Evolutionary conservation across 164 flowering plant species (phyloP), one percentile per base, ranked within the genome.

Genomic region (Euptelea pleiosperma): DNA sequence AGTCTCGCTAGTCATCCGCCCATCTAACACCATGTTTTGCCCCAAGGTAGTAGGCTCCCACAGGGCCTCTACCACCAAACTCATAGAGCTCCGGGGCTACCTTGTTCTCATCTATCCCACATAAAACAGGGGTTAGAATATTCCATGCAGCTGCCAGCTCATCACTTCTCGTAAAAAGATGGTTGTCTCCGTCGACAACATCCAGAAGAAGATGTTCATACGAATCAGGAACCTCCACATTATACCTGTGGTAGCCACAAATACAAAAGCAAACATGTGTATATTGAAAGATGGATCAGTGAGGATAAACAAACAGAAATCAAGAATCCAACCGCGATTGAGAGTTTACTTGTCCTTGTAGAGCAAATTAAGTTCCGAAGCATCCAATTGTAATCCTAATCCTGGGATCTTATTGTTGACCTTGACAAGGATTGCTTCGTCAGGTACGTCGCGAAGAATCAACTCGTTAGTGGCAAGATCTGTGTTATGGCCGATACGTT

Each of bases 381-480:
- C 73, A 71, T 84, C 86, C 70, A 84, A 60, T 29, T 73, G 81
- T 68, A 84, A 45, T 2, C 79, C 77, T 56, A 81, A 47, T 51
- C 89, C 89, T 22, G 89, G 86, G 18, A 84, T 64, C 69, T 84
- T 81, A 50, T 79, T 84, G 72, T 79, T 84, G n/a, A 82, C 73
- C 72, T 64, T 82, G 37, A 84, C 71, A 7, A 76, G 75, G 62
- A 84, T 84, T 66, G 86, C 90, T 62, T 84, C 90, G 52, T 80
- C 90, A 14, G 86, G 90, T 19, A 53, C 64, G 50, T 73, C 86
- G 0, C 83, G 67, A n/a, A 84, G 63, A 61, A 77, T 78, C 34
- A 84, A 71, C 61, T 82, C 86, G 57, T 84, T 84, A 30, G 85
- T 75, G 18, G 79, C 77, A 24, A 68, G 78, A 47, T 80, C 73